phyloP scores from a whole-genome alignment of 2,329 filamentous ascomycete genomes.

The Beauveria bassiana region DNA sequence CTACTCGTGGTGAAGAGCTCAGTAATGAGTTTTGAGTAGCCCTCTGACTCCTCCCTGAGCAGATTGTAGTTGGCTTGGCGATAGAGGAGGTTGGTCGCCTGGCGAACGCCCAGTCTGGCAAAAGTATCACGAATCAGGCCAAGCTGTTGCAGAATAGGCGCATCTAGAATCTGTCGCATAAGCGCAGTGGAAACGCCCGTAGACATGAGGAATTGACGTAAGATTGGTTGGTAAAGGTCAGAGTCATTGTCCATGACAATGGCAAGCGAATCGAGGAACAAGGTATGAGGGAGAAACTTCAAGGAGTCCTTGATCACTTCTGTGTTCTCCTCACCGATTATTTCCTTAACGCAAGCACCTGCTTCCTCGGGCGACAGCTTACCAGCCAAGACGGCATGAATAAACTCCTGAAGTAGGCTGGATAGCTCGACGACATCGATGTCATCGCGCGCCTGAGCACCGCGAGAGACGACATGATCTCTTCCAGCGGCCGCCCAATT shows the following conservation, averaged over 20 bases:
- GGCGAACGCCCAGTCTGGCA: constrained; percentile 71
- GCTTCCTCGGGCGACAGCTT: constrained; percentile 61
- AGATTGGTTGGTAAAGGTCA: constrained; percentile 34
- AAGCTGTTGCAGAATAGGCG: constrained; percentile 63
- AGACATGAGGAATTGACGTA: constrained; percentile 63
- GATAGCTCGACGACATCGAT: constrained; percentile 63
- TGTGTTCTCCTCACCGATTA: constrained; percentile 52
- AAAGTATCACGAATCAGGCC: constrained; percentile 83
- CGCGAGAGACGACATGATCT: constrained; percentile 58
- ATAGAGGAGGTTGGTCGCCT: constrained; percentile 88
- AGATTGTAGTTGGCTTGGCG: constrained; percentile 96
- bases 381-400: constrained; percentile 64
- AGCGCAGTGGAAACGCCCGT: constrained; percentile 63
- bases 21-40: constrained; percentile 91
- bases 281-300: constrained; percentile 53
- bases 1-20: constrained; percentile 88
- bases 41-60: constrained; percentile 89
- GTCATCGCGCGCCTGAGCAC: constrained; percentile 54
- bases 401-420: constrained; percentile 75
- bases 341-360: constrained; percentile 65
- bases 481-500: constrained; percentile 63
- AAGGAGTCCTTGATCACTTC: constrained; percentile 42
- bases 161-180: constrained; percentile 80
- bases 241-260: constrained; percentile 68
- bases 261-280: constrained; percentile 78